These are phyloP conservation scores for Botrytis galanthina DNA, from an alignment of 2,329 filamentous ascomycete genomes.

Conservation along the genomic window DNA sequence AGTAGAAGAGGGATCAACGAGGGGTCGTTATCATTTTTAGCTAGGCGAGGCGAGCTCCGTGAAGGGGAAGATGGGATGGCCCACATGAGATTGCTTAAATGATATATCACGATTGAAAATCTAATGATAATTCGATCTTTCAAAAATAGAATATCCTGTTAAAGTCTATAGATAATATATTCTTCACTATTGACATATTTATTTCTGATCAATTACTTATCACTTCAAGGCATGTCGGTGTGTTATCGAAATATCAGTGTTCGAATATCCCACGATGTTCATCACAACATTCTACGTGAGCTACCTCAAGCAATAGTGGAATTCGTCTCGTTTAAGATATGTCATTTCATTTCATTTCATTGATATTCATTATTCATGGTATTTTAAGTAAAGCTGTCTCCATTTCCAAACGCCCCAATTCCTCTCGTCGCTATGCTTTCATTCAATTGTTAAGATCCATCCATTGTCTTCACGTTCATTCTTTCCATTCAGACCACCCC, in stretches of 20 bases:
- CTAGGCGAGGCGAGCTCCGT: conserved; percentile 6
- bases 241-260: background rate
- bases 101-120: background rate
- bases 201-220: background rate
- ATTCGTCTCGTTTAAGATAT: background rate
- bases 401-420: background rate
- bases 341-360: background rate
- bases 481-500: conserved; percentile 55
- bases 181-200: background rate
- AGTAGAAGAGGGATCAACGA: background rate
- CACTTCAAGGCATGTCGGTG: background rate
- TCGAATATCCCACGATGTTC: background rate
- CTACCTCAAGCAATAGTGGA: background rate
- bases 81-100: background rate
- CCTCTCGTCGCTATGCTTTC: background rate
- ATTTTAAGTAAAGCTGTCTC: background rate
- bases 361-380: conserved; percentile 5
- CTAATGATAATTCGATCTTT: background rate
- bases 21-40: background rate
- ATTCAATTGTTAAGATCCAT: conserved; percentile 59
- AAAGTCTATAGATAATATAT: background rate
- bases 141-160: too few relatives aligned
- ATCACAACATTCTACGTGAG: background rate
- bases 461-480: conserved; percentile 57
- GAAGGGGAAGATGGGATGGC: background rate